phyloP scores from a whole-genome alignment of 176 grass and related monocot species.

The Oryza australiensis region DNA sequence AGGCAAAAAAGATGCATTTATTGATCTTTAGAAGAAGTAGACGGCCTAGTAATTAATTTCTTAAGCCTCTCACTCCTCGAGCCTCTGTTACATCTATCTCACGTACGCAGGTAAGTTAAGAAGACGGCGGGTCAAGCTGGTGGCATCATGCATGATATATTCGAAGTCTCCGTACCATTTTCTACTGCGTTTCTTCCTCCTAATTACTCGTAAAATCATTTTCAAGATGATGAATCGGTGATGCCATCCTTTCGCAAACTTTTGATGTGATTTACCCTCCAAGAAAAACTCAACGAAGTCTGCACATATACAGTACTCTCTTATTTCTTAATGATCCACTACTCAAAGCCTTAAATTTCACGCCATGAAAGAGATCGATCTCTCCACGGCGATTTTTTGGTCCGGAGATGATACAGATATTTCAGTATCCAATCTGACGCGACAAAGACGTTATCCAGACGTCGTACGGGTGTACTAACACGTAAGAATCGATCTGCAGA shows the following conservation, averaged over 20 bases:
- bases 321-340: background rate
- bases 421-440: background rate
- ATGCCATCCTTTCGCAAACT: background rate
- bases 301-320: background rate
- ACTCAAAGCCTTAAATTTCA: background rate
- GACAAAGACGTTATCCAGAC: conserved; percentile 15
- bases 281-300: background rate
- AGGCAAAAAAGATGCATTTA: background rate
- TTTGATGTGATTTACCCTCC: background rate
- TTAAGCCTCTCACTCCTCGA: background rate
- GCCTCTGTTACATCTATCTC: background rate
- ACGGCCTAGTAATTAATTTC: background rate
- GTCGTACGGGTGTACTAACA: background rate
- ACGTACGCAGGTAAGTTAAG: background rate
- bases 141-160: conserved; percentile 7
- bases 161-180: background rate
- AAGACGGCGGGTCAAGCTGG: background rate
- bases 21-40: background rate
- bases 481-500: background rate
- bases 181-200: background rate
- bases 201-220: background rate
- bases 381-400: background rate
- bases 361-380: background rate
- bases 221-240: background rate
- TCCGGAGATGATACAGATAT: background rate